phyloP scores from a whole-genome alignment of 2,329 filamentous ascomycete species.

The Colletotrichum lindemuthianum region DNA sequence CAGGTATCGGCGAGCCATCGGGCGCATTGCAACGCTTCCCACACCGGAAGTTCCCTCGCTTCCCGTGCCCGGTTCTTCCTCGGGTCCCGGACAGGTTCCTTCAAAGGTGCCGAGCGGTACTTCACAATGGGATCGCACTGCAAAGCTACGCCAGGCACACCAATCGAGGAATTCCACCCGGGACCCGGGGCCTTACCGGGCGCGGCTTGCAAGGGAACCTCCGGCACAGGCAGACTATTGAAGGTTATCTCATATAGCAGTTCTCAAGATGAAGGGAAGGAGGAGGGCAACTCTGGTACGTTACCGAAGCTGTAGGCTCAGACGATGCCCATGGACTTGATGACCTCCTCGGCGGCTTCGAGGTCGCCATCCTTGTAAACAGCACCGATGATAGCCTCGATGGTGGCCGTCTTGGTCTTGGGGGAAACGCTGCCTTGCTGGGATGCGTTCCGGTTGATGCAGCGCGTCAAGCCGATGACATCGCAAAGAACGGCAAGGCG shows the following conservation, averaged over 20 bases:
- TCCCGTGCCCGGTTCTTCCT: too few relatives aligned
- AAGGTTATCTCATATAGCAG: background rate
- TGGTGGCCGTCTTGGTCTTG: background rate
- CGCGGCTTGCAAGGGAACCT: background rate
- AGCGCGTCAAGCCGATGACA: background rate
- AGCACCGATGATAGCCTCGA: conserved; percentile 10
- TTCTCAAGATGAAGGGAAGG: background rate
- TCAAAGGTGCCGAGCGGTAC: too few relatives aligned
- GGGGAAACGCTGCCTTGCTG: background rate
- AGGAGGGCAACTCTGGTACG: background rate
- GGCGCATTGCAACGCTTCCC: too few relatives aligned
- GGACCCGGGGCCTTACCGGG: too few relatives aligned
- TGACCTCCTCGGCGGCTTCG: background rate
- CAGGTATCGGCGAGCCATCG: too few relatives aligned
- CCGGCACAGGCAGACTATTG: background rate
- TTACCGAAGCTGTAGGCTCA: background rate
- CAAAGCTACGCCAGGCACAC: too few relatives aligned
- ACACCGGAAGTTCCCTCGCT: too few relatives aligned
- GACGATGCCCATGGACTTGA: background rate
- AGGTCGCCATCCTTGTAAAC: conserved; percentile 1
- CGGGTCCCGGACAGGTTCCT: too few relatives aligned
- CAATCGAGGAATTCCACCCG: too few relatives aligned
- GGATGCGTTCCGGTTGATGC: conserved; percentile 2
- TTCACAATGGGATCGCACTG: too few relatives aligned
- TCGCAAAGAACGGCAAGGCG: background rate